phyloP scores from a whole-genome alignment of 805 yeast genomes.

The Sugiyamaella smithiae region DNA sequence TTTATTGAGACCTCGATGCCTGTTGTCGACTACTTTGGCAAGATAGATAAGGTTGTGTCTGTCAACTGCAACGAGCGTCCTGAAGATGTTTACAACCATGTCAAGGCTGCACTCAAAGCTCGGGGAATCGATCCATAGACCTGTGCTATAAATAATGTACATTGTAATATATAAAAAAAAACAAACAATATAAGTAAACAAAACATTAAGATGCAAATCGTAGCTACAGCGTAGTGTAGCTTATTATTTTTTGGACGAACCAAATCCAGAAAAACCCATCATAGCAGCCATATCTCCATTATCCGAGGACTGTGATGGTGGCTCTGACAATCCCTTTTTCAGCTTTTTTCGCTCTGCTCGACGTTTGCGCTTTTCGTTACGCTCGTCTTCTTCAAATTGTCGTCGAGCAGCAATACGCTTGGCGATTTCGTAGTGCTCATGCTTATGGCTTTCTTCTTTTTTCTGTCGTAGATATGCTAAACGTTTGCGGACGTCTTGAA shows the following conservation, averaged over 20 bases:
- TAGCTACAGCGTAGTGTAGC: not conserved
- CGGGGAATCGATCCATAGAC: slow-evolving; percentile 15
- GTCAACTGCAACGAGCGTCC: slow-evolving; percentile 78
- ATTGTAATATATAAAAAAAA: not conserved
- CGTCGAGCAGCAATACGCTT: slow-evolving; percentile 43
- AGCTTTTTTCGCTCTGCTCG: slow-evolving; percentile 20
- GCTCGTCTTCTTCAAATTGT: slow-evolving; percentile 39
- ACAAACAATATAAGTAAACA: not conserved
- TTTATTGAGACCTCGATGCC: slow-evolving; percentile 91
- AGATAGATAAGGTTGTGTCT: slow-evolving; percentile 70
- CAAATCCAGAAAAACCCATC: slow-evolving; percentile 65
- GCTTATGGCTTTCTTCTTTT: slow-evolving; percentile 25
- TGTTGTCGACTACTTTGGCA: slow-evolving; percentile 77
- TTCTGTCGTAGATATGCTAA: slow-evolving; percentile 38
- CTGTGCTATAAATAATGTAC: not conserved
- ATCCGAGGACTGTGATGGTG: slow-evolving; percentile 25
- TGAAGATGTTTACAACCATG: slow-evolving; percentile 70
- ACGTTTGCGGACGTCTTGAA: slow-evolving; percentile 47
- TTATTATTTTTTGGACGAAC: slow-evolving; percentile 40
- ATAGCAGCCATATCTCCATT: slow-evolving; percentile 33
- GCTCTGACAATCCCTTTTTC: slow-evolving; percentile 15
- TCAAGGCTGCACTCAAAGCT: slow-evolving; percentile 59
- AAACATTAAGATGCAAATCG: not conserved
- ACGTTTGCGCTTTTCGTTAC: slow-evolving; percentile 31
- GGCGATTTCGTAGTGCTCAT: slow-evolving; percentile 34